Conservation (phyloP, 1,284 basidiomycete species). For the Austroboletus novae-zelandiae region DNA sequence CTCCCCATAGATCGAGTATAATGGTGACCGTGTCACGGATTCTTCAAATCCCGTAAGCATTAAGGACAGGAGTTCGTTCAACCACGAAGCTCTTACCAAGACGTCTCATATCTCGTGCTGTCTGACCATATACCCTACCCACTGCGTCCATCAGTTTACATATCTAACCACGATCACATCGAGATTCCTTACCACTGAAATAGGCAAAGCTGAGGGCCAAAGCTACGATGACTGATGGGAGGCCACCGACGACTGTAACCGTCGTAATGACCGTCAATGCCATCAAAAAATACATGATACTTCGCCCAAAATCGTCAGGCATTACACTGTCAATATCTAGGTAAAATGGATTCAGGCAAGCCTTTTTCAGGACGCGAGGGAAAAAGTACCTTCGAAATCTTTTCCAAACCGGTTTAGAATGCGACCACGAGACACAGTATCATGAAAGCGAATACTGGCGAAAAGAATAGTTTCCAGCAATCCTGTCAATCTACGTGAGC, state of each 20-base stretch:
- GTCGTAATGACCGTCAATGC: slow-evolving; percentile 69
- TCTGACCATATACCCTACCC: slow-evolving; percentile 73
- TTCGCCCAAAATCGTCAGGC: slow-evolving; percentile 84
- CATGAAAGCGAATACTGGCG: slow-evolving; percentile 91
- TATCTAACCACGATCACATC: background rate
- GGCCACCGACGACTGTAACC: slow-evolving; percentile 78
- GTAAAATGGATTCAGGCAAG: background rate
- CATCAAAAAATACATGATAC: slow-evolving; percentile 58
- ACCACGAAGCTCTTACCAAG: slow-evolving; percentile 53
- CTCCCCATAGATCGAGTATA: slow-evolving; percentile 92
- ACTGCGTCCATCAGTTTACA: slow-evolving; percentile 29
- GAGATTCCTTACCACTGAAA: slow-evolving; percentile 57
- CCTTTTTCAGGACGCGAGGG: background rate
- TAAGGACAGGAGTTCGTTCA: background rate
- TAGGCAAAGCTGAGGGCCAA: slow-evolving; percentile 63
- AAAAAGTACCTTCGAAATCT: slow-evolving; percentile 78
- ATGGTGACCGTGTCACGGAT: slow-evolving; percentile 84
- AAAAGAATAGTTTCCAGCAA: slow-evolving; percentile 86
- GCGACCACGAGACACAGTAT: slow-evolving; percentile 85
- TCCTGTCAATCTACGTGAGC: slow-evolving; percentile 35
- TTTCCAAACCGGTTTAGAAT: slow-evolving; percentile 90
- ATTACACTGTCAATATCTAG: slow-evolving; percentile 81
- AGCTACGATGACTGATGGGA: slow-evolving; percentile 66
- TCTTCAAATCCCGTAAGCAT: slow-evolving; percentile 42
- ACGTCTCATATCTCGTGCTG: slow-evolving; percentile 85